Evolutionary conservation across 257 asterid species (phyloP).

Genomic region (Penstemon barbatus): DNA sequence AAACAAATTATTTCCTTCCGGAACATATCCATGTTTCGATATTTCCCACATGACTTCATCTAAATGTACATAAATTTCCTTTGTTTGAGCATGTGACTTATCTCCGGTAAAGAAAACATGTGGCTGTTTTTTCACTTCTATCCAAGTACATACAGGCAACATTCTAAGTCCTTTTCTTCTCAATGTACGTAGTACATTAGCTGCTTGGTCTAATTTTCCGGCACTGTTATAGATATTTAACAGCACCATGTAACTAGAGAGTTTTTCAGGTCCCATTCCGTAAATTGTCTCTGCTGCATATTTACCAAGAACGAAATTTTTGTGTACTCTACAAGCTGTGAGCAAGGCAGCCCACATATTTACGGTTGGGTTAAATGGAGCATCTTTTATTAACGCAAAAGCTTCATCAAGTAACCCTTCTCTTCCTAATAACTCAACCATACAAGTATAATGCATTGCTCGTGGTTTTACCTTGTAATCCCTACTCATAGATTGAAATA

Average conservation of each 20-base stretch:
- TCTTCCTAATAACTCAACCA: constrained; percentile 80
- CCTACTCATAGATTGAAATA: constrained; percentile 71
- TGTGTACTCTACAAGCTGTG: constrained; percentile 84
- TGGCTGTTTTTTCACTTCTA: constrained; percentile 68
- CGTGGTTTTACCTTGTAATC: constrained; percentile 74
- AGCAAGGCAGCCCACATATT: constrained; percentile 95
- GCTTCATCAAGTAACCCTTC: constrained; percentile 86
- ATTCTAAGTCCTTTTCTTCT: constrained; percentile 67
- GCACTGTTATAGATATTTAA: constrained; percentile 63
- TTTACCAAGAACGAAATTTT: constrained; percentile 76
- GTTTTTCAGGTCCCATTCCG: constrained; percentile 83
- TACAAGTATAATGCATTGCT: constrained; percentile 83
- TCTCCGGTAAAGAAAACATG: constrained; percentile 65
- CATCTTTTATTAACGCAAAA: constrained; percentile 61
- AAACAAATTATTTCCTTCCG: constrained; percentile 51
- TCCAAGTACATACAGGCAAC: constrained; percentile 80
- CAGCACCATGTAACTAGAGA: constrained; percentile 71
- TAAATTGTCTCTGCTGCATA: constrained; percentile 84
- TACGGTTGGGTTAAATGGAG: constrained; percentile 62
- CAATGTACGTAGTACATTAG: constrained; percentile 62
- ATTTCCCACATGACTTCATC: constrained; percentile 52
- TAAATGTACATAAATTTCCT: constrained; percentile 54
- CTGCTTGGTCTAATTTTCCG: constrained; percentile 71
- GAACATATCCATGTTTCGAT: constrained; percentile 45
- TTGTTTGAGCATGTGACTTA: constrained; percentile 50